Base-by-base conservation (phyloP, 306 rosid genomes). In the Pyrus betulifolia region DNA sequence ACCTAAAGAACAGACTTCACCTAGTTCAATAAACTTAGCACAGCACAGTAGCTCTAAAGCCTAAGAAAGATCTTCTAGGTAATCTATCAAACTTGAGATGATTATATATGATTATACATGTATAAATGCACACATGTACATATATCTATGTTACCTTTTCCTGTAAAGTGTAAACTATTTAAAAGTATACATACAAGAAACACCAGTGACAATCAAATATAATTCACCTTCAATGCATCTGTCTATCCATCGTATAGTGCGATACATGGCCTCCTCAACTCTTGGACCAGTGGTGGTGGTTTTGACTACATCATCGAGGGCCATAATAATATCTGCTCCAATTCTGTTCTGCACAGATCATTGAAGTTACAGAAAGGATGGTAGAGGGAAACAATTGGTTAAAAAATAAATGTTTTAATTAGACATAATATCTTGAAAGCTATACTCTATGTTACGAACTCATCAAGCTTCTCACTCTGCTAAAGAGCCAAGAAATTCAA, bases 271-370 rank as follows among this genome's bases (percentile, higher is more conserved):
- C 85, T 95, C 99, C 97, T 92, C 89, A 64, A 95, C 78, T 87
- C 99, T 85, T 84, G 99, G 97, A 82, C 99, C 97, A 70, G 99
- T 95, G 60, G 85, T 87, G 81, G 99, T 95, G 74, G 99, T 95
- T 91, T 38, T 89, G 70, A 95, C 97, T 65, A 95, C 99, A 88
- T 95, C 99, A 71, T 95, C 99, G 18, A 95, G 96, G 84, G 99
- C 99, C 99, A 95, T 95, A 69, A 95, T 95, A 79, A 95, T 95
- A 82, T 95, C 97, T 25, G 99, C 97, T 76, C 99, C 97, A 69
- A 95, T 92, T 88, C 92, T 88, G 85, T 95, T 95, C 97, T 95
- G 90, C 83, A 82, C 54, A 73, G 31, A 82, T 68, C 62, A 72
- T 80, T 66, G 55, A 72, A 66, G 62, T 30, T 52, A 64, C 55